These are phyloP conservation scores for Salix exigua DNA, from an alignment of 345 rosid species.

Conservation along the genomic window DNA sequence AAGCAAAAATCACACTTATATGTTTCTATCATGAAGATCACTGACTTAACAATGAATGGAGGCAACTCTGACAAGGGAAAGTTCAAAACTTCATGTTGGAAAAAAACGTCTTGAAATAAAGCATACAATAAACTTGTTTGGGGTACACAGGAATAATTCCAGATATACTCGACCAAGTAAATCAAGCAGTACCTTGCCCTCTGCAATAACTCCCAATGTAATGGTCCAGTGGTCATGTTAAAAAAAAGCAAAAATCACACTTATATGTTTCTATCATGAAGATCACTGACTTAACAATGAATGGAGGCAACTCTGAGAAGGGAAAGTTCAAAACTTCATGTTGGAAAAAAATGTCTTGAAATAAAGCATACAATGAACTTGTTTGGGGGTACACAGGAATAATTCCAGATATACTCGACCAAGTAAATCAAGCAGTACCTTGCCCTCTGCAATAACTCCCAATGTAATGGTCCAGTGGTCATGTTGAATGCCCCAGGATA, in stretches of 20 bases:
- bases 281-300: neutral
- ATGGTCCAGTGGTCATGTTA: slow-evolving; percentile 43
- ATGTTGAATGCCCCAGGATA: slow-evolving; percentile 96
- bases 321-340: neutral
- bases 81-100: neutral
- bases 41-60: neutral
- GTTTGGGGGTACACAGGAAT: neutral
- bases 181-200: slow-evolving; percentile 61
- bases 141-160: neutral
- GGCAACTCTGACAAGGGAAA: neutral
- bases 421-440: slow-evolving; percentile 40
- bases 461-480: slow-evolving; percentile 94
- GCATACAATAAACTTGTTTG: neutral
- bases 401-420: neutral
- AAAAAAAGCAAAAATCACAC: neutral
- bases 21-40: neutral
- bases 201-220: slow-evolving; percentile 89
- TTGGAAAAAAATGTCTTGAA: neutral
- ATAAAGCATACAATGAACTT: neutral
- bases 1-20: neutral
- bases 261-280: neutral
- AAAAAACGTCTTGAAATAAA: neutral
- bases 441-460: slow-evolving; percentile 89
- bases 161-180: neutral
- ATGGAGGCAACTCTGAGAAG: too few relatives aligned